phyloP scores from a whole-genome alignment of 2,329 filamentous ascomycete species.

The Rasamsonia emersonii region DNA sequence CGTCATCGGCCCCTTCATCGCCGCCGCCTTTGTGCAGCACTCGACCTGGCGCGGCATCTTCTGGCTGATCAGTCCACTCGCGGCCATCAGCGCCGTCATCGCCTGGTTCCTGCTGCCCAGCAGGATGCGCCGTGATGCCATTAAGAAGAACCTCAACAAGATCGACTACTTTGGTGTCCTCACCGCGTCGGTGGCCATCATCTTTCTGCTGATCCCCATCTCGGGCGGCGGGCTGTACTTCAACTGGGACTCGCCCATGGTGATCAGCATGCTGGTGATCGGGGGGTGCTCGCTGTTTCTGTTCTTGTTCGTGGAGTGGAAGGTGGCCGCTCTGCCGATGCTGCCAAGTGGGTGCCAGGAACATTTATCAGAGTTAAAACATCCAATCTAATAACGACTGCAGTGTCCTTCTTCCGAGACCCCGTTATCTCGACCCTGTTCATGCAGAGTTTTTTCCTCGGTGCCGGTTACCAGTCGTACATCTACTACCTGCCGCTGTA shows the following conservation, averaged over 20 bases:
- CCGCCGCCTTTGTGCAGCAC: slow-evolving; percentile 36
- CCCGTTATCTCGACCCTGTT: slow-evolving; percentile 47
- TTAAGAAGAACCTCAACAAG: slow-evolving; percentile 42
- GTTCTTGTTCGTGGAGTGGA: slow-evolving; percentile 50
- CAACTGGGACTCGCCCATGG: slow-evolving; percentile 47
- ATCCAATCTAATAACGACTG: slow-evolving; percentile 5
- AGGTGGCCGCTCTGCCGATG: slow-evolving; percentile 49
- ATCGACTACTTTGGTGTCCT: slow-evolving; percentile 54
- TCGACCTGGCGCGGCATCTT: slow-evolving; percentile 40
- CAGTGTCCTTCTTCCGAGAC: slow-evolving; percentile 45
- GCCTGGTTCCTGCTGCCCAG: slow-evolving; percentile 46
- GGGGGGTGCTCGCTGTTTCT: slow-evolving; percentile 38
- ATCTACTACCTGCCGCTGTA: slow-evolving; percentile 56
- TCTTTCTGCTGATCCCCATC: slow-evolving; percentile 55
- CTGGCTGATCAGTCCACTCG: slow-evolving; percentile 46
- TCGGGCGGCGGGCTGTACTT: slow-evolving; percentile 54
- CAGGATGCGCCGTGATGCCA: slow-evolving; percentile 39
- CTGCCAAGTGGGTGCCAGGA: slow-evolving; percentile 41
- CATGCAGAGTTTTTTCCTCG: slow-evolving; percentile 51
- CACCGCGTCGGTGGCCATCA: slow-evolving; percentile 46
- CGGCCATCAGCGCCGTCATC: slow-evolving; percentile 38
- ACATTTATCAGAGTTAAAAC: neutral
- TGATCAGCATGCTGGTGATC: slow-evolving; percentile 51
- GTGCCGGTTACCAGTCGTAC: slow-evolving; percentile 50
- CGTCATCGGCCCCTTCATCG: slow-evolving; percentile 40